Percentiles rank a stretch among this genome's conserved stretches.
Conservation (phyloP, 768 basidiomycete genomes). For the Mycena metata region DNA sequence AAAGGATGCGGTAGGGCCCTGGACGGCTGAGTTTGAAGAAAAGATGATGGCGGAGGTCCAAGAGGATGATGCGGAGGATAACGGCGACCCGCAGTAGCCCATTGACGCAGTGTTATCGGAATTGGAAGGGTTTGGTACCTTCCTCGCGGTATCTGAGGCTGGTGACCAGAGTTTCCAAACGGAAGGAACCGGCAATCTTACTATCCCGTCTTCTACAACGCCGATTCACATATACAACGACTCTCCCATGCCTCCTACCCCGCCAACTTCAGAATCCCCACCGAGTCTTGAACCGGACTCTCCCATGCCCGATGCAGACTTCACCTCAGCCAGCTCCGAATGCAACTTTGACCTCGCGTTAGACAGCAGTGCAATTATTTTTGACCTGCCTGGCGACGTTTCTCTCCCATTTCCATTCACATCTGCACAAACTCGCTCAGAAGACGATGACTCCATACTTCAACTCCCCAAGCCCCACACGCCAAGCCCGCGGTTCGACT, state of each 20-base stretch:
- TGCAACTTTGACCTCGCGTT: too few species aligned
- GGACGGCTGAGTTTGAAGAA: background rate
- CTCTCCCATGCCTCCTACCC: background rate
- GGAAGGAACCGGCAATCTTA: background rate
- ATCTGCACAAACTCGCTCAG: background rate
- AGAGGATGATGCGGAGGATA: background rate
- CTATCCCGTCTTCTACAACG: background rate
- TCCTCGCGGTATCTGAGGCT: background rate
- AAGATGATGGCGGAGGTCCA: background rate
- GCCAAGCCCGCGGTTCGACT: too few species aligned
- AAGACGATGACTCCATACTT: background rate
- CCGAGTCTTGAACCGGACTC: background rate
- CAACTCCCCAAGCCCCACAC: background rate
- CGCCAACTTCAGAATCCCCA: background rate
- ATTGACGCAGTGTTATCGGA: background rate
- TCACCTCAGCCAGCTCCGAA: too few species aligned
- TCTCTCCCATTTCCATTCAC: conserved; percentile 1
- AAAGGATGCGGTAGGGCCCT: background rate
- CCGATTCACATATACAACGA: background rate
- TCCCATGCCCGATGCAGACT: background rate
- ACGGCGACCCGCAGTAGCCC: background rate
- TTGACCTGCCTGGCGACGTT: background rate
- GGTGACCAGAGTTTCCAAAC: background rate
- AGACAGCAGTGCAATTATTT: background rate
- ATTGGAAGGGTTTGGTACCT: background rate